phyloP scores from a whole-genome alignment of 2,329 filamentous ascomycete species.

The Aureobasidium sp. region DNA sequence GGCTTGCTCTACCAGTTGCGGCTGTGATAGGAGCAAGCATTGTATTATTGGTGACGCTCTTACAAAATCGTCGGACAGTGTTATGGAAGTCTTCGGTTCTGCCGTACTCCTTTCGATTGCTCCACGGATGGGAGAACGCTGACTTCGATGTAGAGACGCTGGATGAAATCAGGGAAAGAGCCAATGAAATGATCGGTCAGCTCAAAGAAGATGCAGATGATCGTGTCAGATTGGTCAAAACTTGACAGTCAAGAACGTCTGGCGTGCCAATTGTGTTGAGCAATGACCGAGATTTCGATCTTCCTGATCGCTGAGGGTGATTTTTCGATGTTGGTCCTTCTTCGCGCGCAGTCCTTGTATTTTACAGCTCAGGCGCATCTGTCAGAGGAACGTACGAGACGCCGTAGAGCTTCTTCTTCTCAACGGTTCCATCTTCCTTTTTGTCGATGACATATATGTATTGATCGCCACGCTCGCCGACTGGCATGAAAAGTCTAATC shows the following conservation, averaged over 20 bases:
- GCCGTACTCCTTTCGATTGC: background rate
- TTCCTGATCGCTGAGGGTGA: background rate
- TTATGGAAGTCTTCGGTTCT: background rate
- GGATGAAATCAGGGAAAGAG: background rate
- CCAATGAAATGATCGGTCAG: background rate
- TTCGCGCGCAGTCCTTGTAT: background rate
- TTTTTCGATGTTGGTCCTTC: background rate
- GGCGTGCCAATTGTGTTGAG: no score
- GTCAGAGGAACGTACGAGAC: conserved; percentile 74
- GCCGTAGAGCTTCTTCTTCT: conserved; percentile 56
- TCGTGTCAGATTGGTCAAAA: background rate
- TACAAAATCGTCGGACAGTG: background rate
- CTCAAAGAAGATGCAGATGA: background rate
- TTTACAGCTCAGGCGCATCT: conserved; percentile 50
- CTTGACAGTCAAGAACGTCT: background rate
- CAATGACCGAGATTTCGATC: no score
- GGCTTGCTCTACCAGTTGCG: background rate
- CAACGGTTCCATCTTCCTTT: conserved; percentile 55
- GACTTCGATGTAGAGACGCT: background rate
- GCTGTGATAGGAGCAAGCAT: background rate
- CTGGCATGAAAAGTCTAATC: conserved; percentile 65
- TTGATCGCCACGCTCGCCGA: conserved; percentile 54
- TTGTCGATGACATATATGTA: conserved; percentile 71
- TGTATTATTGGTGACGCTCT: background rate
- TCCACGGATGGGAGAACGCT: conserved; percentile 3